Base-by-base conservation (phyloP, 768 basidiomycete genomes). In the Pulveroboletus sp. region DNA sequence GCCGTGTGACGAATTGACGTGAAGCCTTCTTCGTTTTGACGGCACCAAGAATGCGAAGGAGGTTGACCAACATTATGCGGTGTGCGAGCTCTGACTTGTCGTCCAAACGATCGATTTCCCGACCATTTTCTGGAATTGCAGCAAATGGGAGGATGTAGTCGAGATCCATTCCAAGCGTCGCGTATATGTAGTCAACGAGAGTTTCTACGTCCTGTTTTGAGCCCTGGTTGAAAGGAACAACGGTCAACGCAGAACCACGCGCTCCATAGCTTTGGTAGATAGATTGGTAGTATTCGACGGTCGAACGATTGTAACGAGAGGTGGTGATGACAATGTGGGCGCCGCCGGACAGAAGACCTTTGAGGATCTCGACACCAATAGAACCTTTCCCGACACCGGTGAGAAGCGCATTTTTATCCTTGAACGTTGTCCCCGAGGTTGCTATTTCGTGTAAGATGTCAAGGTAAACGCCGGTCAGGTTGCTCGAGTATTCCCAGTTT, bases 141-240 rank as follows among this genome's bases (percentile, higher is more conserved):
- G 97, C 97, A 70, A 99, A 99, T 19, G 97, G 97, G 51, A 98
- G 81, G 61, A 99, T 91, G 70, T 98, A 99, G 71, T 99, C 97
- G 49, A 99, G 81, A 71, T 99, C 97, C 74, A 98, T 83, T 47
- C 92, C 89, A 45, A 99, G 84, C 21, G 85, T 93, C 24, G 87
- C 82, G 72, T 98, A 99, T 69, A 99, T 95, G 68, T 98, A 99
- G 71, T 98, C 95, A 58, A 99, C 85, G 43, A 99, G 83, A 5
- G 94, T 93, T 62, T 99, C 97, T 33, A 97, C 92, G 57, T 99
- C 97, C 67, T 98, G 97, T 71, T 93, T 97, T 4, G 97, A 98
- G 24, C 90, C 97, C 68, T 98, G 95, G 64, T 99, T 99, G 82
- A 98, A 99, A 13, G 97, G 97, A 29, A 99, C 95, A 43, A 99